Conservation (phyloP, 2,329 filamentous ascomycete species). For the Aspergillus pseudoterreus region DNA sequence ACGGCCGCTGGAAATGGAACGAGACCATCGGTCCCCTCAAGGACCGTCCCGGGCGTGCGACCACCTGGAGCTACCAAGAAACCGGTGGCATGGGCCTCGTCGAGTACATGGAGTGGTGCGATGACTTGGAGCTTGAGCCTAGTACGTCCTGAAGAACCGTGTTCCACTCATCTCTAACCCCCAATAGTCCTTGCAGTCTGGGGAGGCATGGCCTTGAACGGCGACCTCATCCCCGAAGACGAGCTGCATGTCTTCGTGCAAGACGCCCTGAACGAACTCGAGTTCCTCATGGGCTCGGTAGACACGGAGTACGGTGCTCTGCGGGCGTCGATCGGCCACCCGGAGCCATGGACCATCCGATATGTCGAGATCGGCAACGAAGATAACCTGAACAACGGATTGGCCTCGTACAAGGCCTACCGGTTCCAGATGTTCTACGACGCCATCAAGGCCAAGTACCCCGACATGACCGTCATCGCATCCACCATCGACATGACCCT, state of each 20-base stretch:
- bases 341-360: constrained; percentile 57
- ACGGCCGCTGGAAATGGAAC: constrained; percentile 49
- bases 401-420: constrained; percentile 50
- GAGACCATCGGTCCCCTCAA: constrained; percentile 49
- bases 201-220: constrained; percentile 42
- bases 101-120: constrained; percentile 35
- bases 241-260: constrained; percentile 31
- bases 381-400: constrained; percentile 56
- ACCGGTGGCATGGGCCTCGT: constrained; percentile 45
- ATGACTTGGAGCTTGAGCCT: constrained; percentile 31
- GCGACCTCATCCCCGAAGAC: constrained; percentile 28
- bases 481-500: constrained; percentile 25
- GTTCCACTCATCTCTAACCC: not conserved
- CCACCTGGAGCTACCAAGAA: constrained; percentile 45
- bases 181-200: constrained; percentile 40
- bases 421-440: constrained; percentile 59
- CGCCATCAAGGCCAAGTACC: constrained; percentile 55
- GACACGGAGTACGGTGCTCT: constrained; percentile 38
- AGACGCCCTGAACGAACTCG: constrained; percentile 34
- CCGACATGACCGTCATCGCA: constrained; percentile 49
- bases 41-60: constrained; percentile 41
- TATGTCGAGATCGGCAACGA: constrained; percentile 68
- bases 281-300: constrained; percentile 23
- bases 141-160: constrained; percentile 12
- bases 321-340: constrained; percentile 58